Evolutionary conservation across 768 basidiomycete genomes (phyloP).

Genomic region (Psilocybe subaeruginosa): DNA sequence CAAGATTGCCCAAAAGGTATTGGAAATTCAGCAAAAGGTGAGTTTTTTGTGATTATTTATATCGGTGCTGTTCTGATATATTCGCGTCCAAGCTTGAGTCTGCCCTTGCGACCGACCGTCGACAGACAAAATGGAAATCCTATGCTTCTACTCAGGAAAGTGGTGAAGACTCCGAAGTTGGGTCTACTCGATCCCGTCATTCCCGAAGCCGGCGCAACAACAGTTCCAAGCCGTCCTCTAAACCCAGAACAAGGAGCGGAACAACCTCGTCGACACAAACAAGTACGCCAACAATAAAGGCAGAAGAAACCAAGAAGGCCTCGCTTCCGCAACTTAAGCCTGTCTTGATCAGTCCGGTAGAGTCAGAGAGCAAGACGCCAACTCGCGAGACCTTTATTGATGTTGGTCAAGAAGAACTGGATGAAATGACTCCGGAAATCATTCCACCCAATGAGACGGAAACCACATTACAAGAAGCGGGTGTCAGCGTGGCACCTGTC

Average conservation of each 20-base stretch:
- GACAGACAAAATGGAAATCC: constrained; percentile 40
- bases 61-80: constrained; percentile 9
- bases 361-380: constrained; percentile 40
- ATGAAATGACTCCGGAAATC: constrained; percentile 37
- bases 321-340: constrained; percentile 19
- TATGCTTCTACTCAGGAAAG: constrained; percentile 45
- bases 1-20: constrained; percentile 84
- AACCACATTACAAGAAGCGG: constrained; percentile 14
- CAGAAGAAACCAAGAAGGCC: constrained; percentile 25
- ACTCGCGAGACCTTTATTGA: constrained; percentile 44
- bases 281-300: constrained; percentile 22
- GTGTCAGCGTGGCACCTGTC: constrained; percentile 21
- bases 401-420: constrained; percentile 28
- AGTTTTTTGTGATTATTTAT: constrained; percentile 19
- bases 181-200: constrained; percentile 45
- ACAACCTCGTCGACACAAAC: constrained; percentile 69
- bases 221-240: constrained; percentile 31
- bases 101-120: constrained; percentile 67
- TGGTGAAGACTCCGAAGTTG: constrained; percentile 54
- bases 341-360: constrained; percentile 23
- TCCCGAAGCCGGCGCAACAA: constrained; percentile 34
- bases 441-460: constrained; percentile 20
- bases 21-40: constrained; percentile 92
- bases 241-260: constrained; percentile 56
- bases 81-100: constrained; percentile 62